Evolutionary conservation across 805 yeast genomes (phyloP).

Genomic region (Blastobotrys chiropterorum): DNA sequence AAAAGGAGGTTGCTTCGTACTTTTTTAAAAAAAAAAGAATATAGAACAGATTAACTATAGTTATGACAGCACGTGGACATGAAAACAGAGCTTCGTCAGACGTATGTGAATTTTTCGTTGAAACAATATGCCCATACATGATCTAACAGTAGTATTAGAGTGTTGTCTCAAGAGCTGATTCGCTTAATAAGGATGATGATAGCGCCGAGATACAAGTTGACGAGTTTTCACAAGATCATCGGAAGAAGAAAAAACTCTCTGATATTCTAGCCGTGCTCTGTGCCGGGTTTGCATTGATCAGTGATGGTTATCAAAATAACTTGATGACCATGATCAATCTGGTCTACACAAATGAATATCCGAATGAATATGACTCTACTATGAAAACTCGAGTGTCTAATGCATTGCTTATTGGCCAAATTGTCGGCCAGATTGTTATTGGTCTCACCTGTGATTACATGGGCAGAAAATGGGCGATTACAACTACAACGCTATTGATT

Average conservation of each 20-base stretch:
- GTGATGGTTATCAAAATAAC: conserved; percentile 74
- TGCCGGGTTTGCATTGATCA: conserved; percentile 68
- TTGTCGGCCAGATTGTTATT: conserved; percentile 60
- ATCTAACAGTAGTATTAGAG: too few relatives aligned
- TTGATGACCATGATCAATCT: conserved; percentile 65
- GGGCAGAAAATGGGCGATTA: conserved; percentile 63
- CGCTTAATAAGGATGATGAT: too few relatives aligned
- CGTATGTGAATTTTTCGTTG: too few relatives aligned
- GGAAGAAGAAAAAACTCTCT: conserved; percentile 4
- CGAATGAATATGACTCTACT: conserved; percentile 36
- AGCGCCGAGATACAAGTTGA: too few relatives aligned
- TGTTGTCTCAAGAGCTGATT: too few relatives aligned
- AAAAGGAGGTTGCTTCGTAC: too few relatives aligned
- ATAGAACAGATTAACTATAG: too few relatives aligned
- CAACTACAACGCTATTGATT: conserved; percentile 54
- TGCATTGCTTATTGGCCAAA: conserved; percentile 62
- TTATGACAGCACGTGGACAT: too few relatives aligned
- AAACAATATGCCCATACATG: too few relatives aligned
- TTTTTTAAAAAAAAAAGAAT: too few relatives aligned
- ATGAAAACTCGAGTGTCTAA: conserved; percentile 64
- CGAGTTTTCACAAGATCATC: too few relatives aligned
- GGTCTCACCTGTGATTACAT: conserved; percentile 61
- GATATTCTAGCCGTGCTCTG: conserved; percentile 43
- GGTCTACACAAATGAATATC: conserved; percentile 45
- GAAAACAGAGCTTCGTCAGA: too few relatives aligned